A percentile compares a stretch with the other conserved stretches of the same genome.
Conservation (phyloP, 805 yeast genomes). For the Lipomyces sp. region DNA sequence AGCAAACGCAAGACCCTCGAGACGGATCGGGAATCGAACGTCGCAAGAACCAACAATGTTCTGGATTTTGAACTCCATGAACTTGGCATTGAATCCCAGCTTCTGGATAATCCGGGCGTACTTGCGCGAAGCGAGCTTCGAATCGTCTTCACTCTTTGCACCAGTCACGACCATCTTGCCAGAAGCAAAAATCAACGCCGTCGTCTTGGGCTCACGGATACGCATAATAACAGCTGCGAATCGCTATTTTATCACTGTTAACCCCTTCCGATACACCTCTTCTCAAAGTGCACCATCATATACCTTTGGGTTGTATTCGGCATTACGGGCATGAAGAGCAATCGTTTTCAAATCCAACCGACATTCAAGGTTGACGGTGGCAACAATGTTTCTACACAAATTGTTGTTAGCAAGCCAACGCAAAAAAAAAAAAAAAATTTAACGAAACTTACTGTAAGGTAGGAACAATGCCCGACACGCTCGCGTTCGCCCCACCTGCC, state of each 20-base stretch:
- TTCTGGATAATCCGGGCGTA: slow-evolving; percentile 98
- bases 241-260: slow-evolving; percentile 52
- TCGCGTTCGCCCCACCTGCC: slow-evolving; percentile 53
- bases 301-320: slow-evolving; percentile 90
- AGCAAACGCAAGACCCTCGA: slow-evolving; percentile 95
- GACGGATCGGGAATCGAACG: slow-evolving; percentile 94
- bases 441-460: slow-evolving; percentile 56
- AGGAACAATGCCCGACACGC: slow-evolving; percentile 95
- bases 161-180: slow-evolving; percentile 99
- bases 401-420: background rate
- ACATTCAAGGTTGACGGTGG: slow-evolving; percentile 96
- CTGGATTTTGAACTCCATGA: slow-evolving; percentile 96
- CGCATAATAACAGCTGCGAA: slow-evolving; percentile 99
- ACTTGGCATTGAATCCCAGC: slow-evolving; percentile 96
- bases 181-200: slow-evolving; percentile 95
- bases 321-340: slow-evolving; percentile 98
- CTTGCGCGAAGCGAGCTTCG: slow-evolving; percentile 96
- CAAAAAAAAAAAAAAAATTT: too few species aligned
- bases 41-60: slow-evolving; percentile 99
- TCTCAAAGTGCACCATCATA: slow-evolving; percentile 9
- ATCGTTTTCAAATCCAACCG: slow-evolving; percentile 94
- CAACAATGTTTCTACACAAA: slow-evolving; percentile 80
- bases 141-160: slow-evolving; percentile 97
- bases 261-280: background rate
- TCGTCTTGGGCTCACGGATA: slow-evolving; percentile 97